Conservation (phyloP, 768 basidiomycete species). For the Boletus rubropictus region DNA sequence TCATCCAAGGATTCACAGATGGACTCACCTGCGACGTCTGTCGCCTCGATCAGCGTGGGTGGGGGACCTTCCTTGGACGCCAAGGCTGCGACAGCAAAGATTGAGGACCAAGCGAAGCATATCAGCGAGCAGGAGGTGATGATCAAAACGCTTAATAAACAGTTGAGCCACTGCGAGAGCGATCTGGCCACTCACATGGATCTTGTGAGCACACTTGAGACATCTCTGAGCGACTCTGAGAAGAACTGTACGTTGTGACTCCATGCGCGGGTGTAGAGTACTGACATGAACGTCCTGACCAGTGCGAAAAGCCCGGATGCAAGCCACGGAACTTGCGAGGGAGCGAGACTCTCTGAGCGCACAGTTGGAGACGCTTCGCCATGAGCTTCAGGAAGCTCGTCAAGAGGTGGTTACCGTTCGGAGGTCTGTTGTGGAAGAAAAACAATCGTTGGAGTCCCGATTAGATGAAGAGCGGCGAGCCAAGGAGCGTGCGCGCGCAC, state of each 20-base stretch:
- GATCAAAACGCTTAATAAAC: slow-evolving; percentile 93
- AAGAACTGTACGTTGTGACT: slow-evolving; percentile 69
- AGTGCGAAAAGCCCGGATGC: slow-evolving; percentile 94
- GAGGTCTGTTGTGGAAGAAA: slow-evolving; percentile 80
- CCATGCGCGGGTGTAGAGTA: not conserved
- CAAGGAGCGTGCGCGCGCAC: slow-evolving; percentile 84
- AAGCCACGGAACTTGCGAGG: slow-evolving; percentile 81
- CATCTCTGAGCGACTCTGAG: slow-evolving; percentile 85
- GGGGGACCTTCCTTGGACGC: slow-evolving; percentile 40
- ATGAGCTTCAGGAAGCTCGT: slow-evolving; percentile 71
- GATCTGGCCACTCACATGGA: slow-evolving; percentile 92
- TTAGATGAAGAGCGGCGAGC: slow-evolving; percentile 82
- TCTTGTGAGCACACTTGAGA: slow-evolving; percentile 76
- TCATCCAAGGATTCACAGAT: slow-evolving; percentile 66
- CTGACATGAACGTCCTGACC: slow-evolving; percentile 9
- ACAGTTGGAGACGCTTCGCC: slow-evolving; percentile 62
- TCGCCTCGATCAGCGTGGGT: slow-evolving; percentile 39
- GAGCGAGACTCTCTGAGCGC: slow-evolving; percentile 72
- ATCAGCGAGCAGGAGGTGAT: slow-evolving; percentile 83
- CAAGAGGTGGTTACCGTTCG: slow-evolving; percentile 74
- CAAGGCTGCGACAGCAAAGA: slow-evolving; percentile 45
- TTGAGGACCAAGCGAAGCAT: slow-evolving; percentile 71
- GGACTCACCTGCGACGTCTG: slow-evolving; percentile 65
- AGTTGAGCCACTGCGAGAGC: slow-evolving; percentile 86
- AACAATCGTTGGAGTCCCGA: slow-evolving; percentile 76